These are phyloP conservation scores for Yamadazyma olivae DNA, from an alignment of 805 yeast species.

Conservation along the genomic window DNA sequence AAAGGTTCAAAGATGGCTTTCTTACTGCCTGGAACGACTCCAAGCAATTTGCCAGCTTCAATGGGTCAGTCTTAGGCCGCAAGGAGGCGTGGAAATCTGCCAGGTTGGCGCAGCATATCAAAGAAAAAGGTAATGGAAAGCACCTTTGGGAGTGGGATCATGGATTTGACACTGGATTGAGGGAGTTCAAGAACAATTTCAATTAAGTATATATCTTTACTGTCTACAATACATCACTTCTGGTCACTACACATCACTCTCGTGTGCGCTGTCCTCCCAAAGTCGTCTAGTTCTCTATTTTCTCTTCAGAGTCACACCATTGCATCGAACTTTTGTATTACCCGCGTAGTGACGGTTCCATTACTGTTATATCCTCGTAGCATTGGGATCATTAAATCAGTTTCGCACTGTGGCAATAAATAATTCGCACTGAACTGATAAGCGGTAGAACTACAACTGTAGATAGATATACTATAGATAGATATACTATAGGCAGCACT, in stretches of 20 bases:
- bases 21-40: slow-evolving; percentile 73
- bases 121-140: slow-evolving; percentile 50
- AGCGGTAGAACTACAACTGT: no score
- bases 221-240: background rate
- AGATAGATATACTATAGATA: no score
- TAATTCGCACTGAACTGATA: no score
- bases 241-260: background rate
- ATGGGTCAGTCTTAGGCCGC: slow-evolving; percentile 75
- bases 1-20: slow-evolving; percentile 79
- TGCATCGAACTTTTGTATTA: no score
- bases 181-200: slow-evolving; percentile 28
- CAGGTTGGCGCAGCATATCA: slow-evolving; percentile 60
- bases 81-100: slow-evolving; percentile 62
- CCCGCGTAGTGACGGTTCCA: no score
- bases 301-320: no score
- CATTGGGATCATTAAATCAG: no score
- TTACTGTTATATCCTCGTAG: no score
- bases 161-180: slow-evolving; percentile 68
- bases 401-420: no score
- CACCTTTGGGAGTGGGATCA: slow-evolving; percentile 88
- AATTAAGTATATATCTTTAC: background rate
- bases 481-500: no score
- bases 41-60: slow-evolving; percentile 60
- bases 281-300: no score
- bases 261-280: no score